Conservation (phyloP, 148 eudicot genomes). For the Amaranthus hypochondriacus region DNA sequence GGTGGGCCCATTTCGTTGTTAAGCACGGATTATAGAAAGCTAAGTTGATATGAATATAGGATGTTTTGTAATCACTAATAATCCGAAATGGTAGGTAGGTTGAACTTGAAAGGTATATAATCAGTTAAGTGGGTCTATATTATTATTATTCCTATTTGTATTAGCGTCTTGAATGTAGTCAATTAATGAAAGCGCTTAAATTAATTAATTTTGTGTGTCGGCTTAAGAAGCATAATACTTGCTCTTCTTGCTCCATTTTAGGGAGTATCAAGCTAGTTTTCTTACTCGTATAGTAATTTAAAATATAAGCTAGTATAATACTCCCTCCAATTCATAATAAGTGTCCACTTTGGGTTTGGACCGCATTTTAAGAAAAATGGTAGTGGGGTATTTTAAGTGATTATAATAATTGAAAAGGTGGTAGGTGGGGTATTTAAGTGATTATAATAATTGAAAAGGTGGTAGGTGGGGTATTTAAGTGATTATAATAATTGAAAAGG, state of each 20-base stretch:
- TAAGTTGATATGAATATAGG: constrained; percentile 12
- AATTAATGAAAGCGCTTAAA: constrained; percentile 19
- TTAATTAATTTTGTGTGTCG: constrained; percentile 15
- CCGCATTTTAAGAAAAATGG: no score
- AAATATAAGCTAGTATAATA: no score
- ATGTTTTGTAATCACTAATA: constrained; percentile 1
- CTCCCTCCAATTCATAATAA: no score
- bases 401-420: no score
- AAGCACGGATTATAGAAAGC: constrained; percentile 18
- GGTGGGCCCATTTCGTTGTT: constrained; percentile 16
- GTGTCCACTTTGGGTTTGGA: no score
- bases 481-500: no score
- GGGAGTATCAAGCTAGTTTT: neutral
- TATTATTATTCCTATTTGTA: neutral
- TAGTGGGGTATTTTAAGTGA: no score
- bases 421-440: no score
- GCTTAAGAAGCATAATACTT: constrained; percentile 11
- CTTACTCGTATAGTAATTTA: neutral
- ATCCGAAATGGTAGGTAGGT: neutral
- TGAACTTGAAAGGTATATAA: neutral
- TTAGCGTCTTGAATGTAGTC: constrained; percentile 9
- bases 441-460: no score
- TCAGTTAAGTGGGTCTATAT: neutral
- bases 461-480: no score
- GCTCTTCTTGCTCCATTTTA: constrained; percentile 8